Conservation (phyloP, 805 yeast genomes). For the Candida broadrunensis region DNA sequence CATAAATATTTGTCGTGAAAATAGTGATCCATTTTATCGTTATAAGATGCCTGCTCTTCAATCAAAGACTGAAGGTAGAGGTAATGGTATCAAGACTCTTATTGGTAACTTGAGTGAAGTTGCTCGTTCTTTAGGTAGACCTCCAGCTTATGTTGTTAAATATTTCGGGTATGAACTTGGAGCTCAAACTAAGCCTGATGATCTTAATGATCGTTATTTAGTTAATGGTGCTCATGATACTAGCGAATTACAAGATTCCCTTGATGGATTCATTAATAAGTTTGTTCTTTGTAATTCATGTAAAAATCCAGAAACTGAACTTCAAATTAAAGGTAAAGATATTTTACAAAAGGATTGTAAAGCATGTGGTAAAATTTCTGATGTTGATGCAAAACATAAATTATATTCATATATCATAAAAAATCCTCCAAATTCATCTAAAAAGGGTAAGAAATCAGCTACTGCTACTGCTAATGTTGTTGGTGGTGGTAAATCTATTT, state of each 20-base stretch:
- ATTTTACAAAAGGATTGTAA: conserved; percentile 88
- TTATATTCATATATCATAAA: conserved; percentile 83
- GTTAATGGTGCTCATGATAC: conserved; percentile 96
- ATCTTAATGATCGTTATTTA: conserved; percentile 77
- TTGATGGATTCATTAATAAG: conserved; percentile 91
- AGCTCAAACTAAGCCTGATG: conserved; percentile 86
- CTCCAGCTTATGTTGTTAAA: conserved; percentile 87
- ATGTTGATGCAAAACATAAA: conserved; percentile 82
- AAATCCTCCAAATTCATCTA: conserved; percentile 74
- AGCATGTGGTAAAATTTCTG: conserved; percentile 92
- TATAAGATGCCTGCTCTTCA: conserved; percentile 98
- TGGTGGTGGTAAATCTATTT: conserved; percentile 80
- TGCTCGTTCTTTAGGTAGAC: conserved; percentile 91
- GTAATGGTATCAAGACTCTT: conserved; percentile 98
- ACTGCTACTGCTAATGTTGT: conserved; percentile 88
- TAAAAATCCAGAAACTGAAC: conserved; percentile 96
- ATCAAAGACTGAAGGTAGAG: conserved; percentile 97
- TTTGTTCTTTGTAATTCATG: conserved; percentile 93
- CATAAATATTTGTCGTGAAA: conserved; percentile 93
- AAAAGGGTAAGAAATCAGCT: conserved; percentile 78
- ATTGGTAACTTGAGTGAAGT: conserved; percentile 88
- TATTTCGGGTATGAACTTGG: conserved; percentile 96
- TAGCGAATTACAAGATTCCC: conserved; percentile 82
- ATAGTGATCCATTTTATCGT: conserved; percentile 97
- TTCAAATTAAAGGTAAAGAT: conserved; percentile 72